Evolutionary conservation across 495 filamentous ascomycete species (phyloP).

Genomic region (Apodospora peruviana): DNA sequence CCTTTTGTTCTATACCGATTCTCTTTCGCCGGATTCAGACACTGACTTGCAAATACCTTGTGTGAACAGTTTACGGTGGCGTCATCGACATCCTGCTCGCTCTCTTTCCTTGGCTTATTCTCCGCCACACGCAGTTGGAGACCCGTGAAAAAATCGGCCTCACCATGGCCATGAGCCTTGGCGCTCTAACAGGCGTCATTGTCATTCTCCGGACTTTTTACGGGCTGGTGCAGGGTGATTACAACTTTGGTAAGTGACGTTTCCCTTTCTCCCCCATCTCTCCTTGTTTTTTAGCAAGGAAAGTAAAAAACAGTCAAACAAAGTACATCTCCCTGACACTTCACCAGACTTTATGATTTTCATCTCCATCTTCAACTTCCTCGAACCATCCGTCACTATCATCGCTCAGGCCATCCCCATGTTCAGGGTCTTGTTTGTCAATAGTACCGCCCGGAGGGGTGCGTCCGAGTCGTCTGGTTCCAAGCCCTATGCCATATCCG

Average conservation of each 20-base stretch:
- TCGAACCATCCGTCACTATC: slow-evolving; percentile 17
- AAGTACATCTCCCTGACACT: no score
- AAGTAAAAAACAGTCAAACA: no score
- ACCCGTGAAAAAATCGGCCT: slow-evolving; percentile 29
- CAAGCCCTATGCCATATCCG: background rate
- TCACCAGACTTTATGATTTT: slow-evolving; percentile 16
- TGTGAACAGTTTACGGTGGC: slow-evolving; percentile 5
- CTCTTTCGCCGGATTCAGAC: slow-evolving; percentile 2
- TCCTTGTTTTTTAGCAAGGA: no score
- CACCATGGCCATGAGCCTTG: slow-evolving; percentile 28
- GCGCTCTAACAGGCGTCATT: slow-evolving; percentile 14
- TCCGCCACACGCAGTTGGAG: slow-evolving; percentile 25
- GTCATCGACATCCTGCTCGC: slow-evolving; percentile 30
- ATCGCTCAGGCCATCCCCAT: slow-evolving; percentile 18
- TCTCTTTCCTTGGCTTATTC: slow-evolving; percentile 26
- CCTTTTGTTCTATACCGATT: background rate
- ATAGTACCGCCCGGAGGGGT: background rate
- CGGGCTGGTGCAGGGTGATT: slow-evolving; percentile 6
- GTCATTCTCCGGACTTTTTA: slow-evolving; percentile 17
- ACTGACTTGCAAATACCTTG: background rate
- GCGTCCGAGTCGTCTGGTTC: background rate
- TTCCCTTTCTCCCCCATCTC: background rate
- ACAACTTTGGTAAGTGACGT: slow-evolving; percentile 12
- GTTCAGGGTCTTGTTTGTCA: slow-evolving; percentile 17
- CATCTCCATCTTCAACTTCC: slow-evolving; percentile 21